Conservation (phyloP, 257 asterid genomes). For the Solanum pennellii region DNA sequence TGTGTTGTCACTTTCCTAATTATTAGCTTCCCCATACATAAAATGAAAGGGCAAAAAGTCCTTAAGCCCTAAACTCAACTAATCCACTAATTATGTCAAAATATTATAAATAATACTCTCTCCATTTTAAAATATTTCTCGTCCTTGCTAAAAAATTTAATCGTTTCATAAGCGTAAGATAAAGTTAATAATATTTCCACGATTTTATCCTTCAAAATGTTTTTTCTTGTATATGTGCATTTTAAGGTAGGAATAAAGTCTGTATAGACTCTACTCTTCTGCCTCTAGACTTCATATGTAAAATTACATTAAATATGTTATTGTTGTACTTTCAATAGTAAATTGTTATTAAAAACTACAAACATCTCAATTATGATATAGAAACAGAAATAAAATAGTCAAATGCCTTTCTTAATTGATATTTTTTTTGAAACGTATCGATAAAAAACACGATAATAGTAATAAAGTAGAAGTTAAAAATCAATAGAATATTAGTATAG, state of each 20-base stretch:
- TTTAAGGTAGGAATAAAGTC: not conserved
- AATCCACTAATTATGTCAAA: not conserved
- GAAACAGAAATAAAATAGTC: not conserved
- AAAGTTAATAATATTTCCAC: not conserved
- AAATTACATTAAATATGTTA: not conserved
- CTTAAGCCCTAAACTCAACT: not conserved
- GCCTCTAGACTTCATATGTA: accelerated
- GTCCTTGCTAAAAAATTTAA: not conserved
- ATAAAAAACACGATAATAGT: not conserved
- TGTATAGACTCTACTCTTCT: not conserved
- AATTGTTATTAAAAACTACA: not conserved
- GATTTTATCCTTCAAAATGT: not conserved
- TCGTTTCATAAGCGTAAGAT: not conserved
- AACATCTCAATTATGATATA: not conserved
- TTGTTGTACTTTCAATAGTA: not conserved
- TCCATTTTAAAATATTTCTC: not conserved
- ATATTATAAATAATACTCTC: not conserved
- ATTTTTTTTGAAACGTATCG: not conserved
- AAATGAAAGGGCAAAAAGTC: not conserved
- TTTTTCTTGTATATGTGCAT: not conserved
- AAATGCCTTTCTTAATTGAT: not conserved
- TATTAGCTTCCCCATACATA: not conserved
- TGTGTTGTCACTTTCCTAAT: not conserved
- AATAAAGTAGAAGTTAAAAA: not conserved
- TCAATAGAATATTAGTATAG: not conserved